Conservation (phyloP, 176 grass and related monocot species). For the Zizania latifolia region DNA sequence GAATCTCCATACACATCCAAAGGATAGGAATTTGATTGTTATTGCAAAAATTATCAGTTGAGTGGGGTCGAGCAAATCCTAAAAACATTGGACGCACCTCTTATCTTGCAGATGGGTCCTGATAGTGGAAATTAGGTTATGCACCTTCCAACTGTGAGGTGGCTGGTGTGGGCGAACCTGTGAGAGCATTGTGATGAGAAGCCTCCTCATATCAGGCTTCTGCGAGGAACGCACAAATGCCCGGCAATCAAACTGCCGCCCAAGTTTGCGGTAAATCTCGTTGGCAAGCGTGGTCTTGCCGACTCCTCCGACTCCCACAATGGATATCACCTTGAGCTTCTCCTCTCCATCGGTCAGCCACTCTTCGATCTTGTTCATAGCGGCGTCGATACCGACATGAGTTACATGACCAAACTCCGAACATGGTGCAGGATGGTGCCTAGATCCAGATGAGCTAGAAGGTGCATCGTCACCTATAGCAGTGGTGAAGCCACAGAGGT, state of each 20-base stretch:
- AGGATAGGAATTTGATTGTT: no score
- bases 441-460: not conserved
- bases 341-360: not conserved
- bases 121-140: slow-evolving; percentile 12
- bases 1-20: no score
- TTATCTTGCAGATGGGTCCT: slow-evolving; percentile 27
- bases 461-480: not conserved
- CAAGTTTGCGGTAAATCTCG: not conserved
- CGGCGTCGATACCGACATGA: not conserved
- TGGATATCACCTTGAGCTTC: slow-evolving; percentile 8
- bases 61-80: no score
- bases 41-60: no score
- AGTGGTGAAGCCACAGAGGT: not conserved
- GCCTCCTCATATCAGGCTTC: slow-evolving; percentile 18
- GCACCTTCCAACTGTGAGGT: not conserved
- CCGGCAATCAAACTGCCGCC: not conserved
- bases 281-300: slow-evolving; percentile 13
- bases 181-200: slow-evolving; percentile 26
- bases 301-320: slow-evolving; percentile 11
- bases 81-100: slow-evolving; percentile 6
- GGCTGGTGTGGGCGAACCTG: slow-evolving; percentile 7
- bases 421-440: no score
- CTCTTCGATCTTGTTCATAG: not conserved
- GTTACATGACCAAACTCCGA: not conserved
- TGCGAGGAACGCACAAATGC: slow-evolving; percentile 1